phyloP scores from a whole-genome alignment of 495 filamentous ascomycete species.

The Lichenothelia convexa region DNA sequence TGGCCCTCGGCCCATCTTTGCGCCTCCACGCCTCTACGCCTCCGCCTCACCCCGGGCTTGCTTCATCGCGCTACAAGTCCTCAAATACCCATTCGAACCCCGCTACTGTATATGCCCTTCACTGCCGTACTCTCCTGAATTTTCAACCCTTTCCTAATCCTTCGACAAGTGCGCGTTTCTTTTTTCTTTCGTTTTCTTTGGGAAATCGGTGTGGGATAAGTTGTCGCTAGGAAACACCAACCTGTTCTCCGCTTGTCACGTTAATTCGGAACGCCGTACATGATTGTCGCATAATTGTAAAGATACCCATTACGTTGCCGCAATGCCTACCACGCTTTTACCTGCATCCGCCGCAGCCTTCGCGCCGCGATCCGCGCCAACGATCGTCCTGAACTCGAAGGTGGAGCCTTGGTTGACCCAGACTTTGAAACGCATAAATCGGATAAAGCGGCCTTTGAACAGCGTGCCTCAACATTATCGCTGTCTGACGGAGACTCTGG shows the following conservation, averaged over 20 bases:
- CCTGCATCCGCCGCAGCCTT: constrained; percentile 94
- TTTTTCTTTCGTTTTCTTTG: constrained; percentile 35
- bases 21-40: too few relatives aligned
- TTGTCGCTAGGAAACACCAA: constrained; percentile 31
- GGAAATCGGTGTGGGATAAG: constrained; percentile 26
- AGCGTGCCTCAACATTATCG: constrained; percentile 90
- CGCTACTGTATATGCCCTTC: constrained; percentile 6
- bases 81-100: neutral
- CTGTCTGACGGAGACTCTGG: constrained; percentile 93
- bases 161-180: constrained; percentile 21
- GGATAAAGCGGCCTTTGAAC: constrained; percentile 93
- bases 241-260: too few relatives aligned
- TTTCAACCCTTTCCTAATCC: constrained; percentile 20
- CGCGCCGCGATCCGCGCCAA: constrained; percentile 85
- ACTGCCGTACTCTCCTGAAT: constrained; percentile 21
- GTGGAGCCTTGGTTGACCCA: constrained; percentile 96
- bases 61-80: too few relatives aligned
- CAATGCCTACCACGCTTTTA: constrained; percentile 81
- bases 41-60: too few relatives aligned
- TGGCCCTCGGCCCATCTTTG: too few relatives aligned
- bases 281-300: constrained; percentile 20
- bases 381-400: constrained; percentile 82
- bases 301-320: constrained; percentile 26
- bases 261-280: constrained; percentile 11
- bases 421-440: constrained; percentile 92